phyloP scores from a whole-genome alignment of 148 eudicot genomes.

The Camellia japonica region DNA sequence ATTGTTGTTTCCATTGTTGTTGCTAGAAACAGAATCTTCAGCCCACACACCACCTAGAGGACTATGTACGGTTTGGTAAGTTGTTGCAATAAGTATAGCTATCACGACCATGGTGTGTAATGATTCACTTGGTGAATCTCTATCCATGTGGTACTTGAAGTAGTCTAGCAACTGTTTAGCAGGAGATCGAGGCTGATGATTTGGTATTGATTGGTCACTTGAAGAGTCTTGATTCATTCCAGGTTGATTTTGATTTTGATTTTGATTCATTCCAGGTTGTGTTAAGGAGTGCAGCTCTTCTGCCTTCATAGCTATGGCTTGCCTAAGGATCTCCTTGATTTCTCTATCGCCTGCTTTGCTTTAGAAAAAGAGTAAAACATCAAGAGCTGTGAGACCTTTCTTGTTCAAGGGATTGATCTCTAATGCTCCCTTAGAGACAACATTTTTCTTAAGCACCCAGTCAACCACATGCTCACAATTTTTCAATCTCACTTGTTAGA shows the following conservation, averaged over 20 bases:
- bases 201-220: not conserved
- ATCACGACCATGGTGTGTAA: slow-evolving; percentile 45
- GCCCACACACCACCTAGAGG: no score
- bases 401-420: slow-evolving; percentile 45
- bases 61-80: slow-evolving; percentile 43
- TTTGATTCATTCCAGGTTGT: not conserved
- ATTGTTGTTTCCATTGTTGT: no score
- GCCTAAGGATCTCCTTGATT: slow-evolving; percentile 35
- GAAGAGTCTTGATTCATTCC: not conserved
- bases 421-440: not conserved
- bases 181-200: not conserved
- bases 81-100: slow-evolving; percentile 47
- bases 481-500: no score
- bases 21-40: no score
- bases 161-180: slow-evolving; percentile 20
- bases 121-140: slow-evolving; percentile 56
- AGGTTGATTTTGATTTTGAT: no score
- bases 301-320: slow-evolving; percentile 32
- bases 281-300: not conserved
- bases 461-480: slow-evolving; percentile 36
- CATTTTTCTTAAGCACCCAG: slow-evolving; percentile 20
- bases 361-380: slow-evolving; percentile 35
- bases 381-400: slow-evolving; percentile 45
- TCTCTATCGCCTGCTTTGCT: slow-evolving; percentile 57
- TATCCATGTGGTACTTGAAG: slow-evolving; percentile 44